These are phyloP conservation scores for Biscogniauxia marginata DNA, from an alignment of 2,329 filamentous ascomycete genomes.

Conservation along the genomic window DNA sequence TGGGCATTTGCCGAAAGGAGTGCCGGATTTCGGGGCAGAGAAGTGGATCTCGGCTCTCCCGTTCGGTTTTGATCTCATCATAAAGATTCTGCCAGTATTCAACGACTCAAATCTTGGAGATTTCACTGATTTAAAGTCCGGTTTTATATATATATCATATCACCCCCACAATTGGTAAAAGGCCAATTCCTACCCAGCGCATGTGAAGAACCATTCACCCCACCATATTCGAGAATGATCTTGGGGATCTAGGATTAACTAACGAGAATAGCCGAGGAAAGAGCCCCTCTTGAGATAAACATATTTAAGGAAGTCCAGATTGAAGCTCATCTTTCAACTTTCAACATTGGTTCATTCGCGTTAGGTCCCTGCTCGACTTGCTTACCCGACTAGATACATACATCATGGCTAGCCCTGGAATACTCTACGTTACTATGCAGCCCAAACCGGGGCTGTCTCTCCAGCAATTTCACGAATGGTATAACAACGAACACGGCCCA, in stretches of 20 bases:
- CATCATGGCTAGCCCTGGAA: conserved; percentile 55
- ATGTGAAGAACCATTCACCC: background rate
- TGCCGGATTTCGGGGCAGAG: background rate
- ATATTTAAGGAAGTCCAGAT: background rate
- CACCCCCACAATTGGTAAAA: background rate
- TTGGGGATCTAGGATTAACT: background rate
- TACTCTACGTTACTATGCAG: conserved; percentile 86
- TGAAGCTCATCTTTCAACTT: too few relatives aligned
- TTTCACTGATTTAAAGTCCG: background rate
- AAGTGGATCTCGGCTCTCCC: background rate
- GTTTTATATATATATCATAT: background rate
- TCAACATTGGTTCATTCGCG: too few relatives aligned
- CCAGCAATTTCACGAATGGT: conserved; percentile 84
- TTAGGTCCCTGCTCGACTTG: background rate
- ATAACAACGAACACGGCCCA: conserved; percentile 90
- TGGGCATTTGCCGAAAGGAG: background rate
- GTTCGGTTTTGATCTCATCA: background rate
- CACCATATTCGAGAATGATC: background rate
- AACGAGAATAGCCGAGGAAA: background rate
- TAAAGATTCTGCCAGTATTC: background rate
- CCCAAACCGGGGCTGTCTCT: conserved; percentile 64
- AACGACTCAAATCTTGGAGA: background rate
- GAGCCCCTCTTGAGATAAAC: background rate
- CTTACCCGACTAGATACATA: background rate
- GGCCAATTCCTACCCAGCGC: too few relatives aligned